These are phyloP conservation scores for Amaranthus cruentus DNA, from an alignment of 148 eudicot genomes.

Conservation along the genomic window DNA sequence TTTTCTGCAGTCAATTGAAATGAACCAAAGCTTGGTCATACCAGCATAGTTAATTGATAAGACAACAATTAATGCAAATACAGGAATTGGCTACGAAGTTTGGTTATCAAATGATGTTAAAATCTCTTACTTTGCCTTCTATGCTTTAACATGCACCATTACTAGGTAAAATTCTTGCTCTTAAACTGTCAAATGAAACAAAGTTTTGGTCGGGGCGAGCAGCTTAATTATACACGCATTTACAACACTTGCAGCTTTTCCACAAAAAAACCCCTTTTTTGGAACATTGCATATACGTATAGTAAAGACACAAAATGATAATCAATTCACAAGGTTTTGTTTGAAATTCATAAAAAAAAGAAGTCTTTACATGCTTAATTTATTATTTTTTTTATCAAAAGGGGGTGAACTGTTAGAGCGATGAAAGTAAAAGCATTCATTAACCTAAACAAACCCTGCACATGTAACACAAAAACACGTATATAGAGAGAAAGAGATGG, in stretches of 20 bases:
- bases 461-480: too few species aligned
- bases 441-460: too few species aligned
- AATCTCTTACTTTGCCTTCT: background rate
- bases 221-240: too few species aligned
- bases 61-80: background rate
- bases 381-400: too few species aligned
- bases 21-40: background rate
- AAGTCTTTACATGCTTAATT: too few species aligned
- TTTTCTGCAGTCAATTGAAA: constrained; percentile 2
- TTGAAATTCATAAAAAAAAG: too few species aligned
- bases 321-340: background rate
- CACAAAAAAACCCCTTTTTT: background rate
- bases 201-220: too few species aligned
- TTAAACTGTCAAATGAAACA: background rate
- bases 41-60: background rate
- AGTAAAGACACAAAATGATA: background rate
- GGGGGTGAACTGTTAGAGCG: too few species aligned
- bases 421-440: too few species aligned
- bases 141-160: background rate
- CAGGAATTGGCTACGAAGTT: background rate
- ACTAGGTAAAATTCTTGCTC: background rate
- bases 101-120: background rate
- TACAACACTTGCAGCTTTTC: background rate
- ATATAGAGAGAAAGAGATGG: too few species aligned
- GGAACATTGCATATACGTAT: background rate